Evolutionary conservation across 257 asterid genomes (phyloP).

Genomic region (Fraxinus anomala): DNA sequence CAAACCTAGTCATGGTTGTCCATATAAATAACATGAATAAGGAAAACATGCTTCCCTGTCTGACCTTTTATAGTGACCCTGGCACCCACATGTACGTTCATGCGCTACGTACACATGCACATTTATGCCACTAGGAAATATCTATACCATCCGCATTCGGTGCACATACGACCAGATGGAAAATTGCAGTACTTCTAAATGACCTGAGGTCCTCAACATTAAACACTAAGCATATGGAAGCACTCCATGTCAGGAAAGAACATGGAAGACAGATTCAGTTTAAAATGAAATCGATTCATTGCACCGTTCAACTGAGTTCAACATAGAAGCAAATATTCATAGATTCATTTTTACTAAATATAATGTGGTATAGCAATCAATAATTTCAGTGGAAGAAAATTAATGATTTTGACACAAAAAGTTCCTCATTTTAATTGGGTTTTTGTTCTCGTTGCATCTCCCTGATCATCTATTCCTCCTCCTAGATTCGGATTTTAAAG

Average conservation of each 20-base stretch:
- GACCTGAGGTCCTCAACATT: background rate
- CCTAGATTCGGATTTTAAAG: background rate
- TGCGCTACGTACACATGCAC: background rate
- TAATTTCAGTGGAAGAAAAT: background rate
- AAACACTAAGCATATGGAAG: background rate
- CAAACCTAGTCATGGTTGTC: background rate
- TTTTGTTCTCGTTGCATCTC: background rate
- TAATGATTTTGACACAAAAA: background rate
- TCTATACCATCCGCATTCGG: background rate
- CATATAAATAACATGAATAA: background rate
- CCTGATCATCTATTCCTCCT: background rate
- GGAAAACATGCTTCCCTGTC: background rate
- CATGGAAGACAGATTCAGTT: background rate
- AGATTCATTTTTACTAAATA: background rate
- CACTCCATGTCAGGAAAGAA: background rate
- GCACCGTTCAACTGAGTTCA: background rate
- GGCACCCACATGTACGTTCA: background rate
- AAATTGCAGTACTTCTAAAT: too few relatives aligned
- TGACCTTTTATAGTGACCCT: background rate
- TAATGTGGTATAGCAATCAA: background rate
- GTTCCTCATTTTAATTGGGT: background rate
- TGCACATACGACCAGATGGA: too few relatives aligned
- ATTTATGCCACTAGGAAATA: background rate
- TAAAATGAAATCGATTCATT: background rate
- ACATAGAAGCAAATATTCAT: background rate